Evolutionary conservation across 345 rosid genomes (phyloP), one percentile per base, ranked within the genome.

Genomic region (Eucalyptus victrix): DNA sequence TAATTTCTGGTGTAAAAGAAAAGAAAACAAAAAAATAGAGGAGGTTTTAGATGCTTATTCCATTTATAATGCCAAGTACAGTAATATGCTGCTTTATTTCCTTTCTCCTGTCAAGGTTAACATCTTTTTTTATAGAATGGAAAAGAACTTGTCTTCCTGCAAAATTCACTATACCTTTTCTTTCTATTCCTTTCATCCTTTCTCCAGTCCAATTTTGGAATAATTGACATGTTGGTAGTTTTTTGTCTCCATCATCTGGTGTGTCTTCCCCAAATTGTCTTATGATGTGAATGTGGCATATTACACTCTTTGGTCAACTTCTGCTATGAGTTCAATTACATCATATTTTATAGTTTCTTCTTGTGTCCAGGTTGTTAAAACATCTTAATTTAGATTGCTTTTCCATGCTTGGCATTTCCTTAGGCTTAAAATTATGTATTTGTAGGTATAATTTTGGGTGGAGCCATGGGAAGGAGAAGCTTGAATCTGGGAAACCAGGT

Each of bases 401-500:
- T 58, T 40, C 49, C 89, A 49, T 72, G 44, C 28, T 72, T 34
- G 81, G 42, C 80, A 67, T 67, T 69, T 72, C 28, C 26, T 72
- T 72, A 72, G 45, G 45, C 81, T 72, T 17, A 37, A 72, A 72
- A 72, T 72, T 37, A 72, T 10, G 28, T 87, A 34, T 86, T n/a
- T 90, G 54, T 67, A 97, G 99, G 95, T 97, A 95, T 89, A 97
- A 95, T 91, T 96, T 95, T 86, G 99, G 99, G 88, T 97, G 99
- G 99, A 97, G 99, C 91, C 99, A 96, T 94, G 99, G 98, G 83
- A 96, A 96, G 90, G 99, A 97, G 93, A 93, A 94, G 90, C 97
- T 97, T 91, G 98, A 97, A 95, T 96, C 99, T 44, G 99, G 98
- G 90, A 97, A 94, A 92, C 95, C 93, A 89, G 99, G 99, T 96